Percentiles rank a stretch among this genome's conserved stretches.
phyloP scores from a whole-genome alignment of 441 rosid genomes.

The Croton laevigatus region DNA sequence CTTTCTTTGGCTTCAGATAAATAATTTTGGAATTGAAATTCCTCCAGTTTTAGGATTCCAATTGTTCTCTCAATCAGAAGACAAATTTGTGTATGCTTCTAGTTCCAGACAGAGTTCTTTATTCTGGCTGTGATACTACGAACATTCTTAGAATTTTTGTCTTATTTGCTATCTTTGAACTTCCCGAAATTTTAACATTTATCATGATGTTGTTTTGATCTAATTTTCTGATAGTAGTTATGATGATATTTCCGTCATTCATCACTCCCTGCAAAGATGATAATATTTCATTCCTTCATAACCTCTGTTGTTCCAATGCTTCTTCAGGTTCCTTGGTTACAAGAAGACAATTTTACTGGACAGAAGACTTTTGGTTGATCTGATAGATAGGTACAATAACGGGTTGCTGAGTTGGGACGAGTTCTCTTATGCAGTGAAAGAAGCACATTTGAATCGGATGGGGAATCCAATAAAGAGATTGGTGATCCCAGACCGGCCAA shows the following conservation, averaged over 20 bases:
- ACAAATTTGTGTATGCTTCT: conserved; percentile 19
- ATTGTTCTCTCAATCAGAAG: conserved; percentile 10
- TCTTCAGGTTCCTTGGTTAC: conserved; percentile 72
- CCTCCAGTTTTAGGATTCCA: conserved; percentile 15
- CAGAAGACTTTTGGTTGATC: conserved; percentile 64
- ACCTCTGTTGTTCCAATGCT: conserved; percentile 1
- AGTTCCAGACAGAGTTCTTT: conserved; percentile 13
- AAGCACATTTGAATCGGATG: conserved; percentile 53
- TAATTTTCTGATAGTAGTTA: background rate
- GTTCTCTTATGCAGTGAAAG: conserved; percentile 67
- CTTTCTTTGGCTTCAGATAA: conserved; percentile 22
- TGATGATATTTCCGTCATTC: background rate
- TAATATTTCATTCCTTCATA: background rate
- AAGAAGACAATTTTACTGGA: conserved; percentile 74
- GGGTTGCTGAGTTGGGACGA: conserved; percentile 77
- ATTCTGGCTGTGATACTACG: conserved; percentile 11
- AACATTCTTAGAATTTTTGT: background rate
- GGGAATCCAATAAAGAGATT: conserved; percentile 57
- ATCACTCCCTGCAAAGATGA: background rate
- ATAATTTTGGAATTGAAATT: conserved; percentile 21
- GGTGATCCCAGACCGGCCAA: conserved; percentile 73
- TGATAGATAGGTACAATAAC: conserved; percentile 60
- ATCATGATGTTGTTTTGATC: background rate
- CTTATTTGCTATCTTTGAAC: background rate
- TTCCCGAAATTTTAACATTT: conserved; percentile 5